Evolutionary conservation across 352 stramenopile species (phyloP).

Genomic region (Globisporangium orthogonon): DNA sequence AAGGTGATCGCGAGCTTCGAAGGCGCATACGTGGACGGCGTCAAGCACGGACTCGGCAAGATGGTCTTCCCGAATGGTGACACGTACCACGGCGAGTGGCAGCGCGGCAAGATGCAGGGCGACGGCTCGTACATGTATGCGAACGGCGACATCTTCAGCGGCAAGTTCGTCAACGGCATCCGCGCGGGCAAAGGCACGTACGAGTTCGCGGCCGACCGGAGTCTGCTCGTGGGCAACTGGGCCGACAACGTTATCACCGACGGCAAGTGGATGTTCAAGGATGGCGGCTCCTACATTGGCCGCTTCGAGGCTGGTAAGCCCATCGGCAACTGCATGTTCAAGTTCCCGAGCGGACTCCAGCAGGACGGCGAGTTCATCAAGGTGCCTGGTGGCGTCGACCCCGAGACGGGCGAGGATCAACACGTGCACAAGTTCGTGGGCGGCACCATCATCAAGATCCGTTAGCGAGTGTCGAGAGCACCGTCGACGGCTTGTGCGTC

Average conservation of each 20-base stretch:
- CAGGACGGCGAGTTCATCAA: slow-evolving; percentile 86
- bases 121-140: slow-evolving; percentile 90
- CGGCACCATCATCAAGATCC: slow-evolving; percentile 61
- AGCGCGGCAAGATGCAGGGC: slow-evolving; percentile 77
- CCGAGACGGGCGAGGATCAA: slow-evolving; percentile 50
- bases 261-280: slow-evolving; percentile 90
- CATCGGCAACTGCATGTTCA: slow-evolving; percentile 84
- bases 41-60: slow-evolving; percentile 84
- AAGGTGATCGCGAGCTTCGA: slow-evolving; percentile 79
- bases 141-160: slow-evolving; percentile 90
- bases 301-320: slow-evolving; percentile 83
- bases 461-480: slow-evolving; percentile 16
- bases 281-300: slow-evolving; percentile 75
- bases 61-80: slow-evolving; percentile 91
- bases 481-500: neutral
- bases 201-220: slow-evolving; percentile 81
- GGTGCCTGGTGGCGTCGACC: slow-evolving; percentile 9
- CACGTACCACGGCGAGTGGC: slow-evolving; percentile 88
- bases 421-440: slow-evolving; percentile 63
- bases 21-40: slow-evolving; percentile 81
- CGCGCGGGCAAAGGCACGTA: slow-evolving; percentile 87
- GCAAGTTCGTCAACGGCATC: slow-evolving; percentile 72
- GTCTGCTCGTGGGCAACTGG: slow-evolving; percentile 84
- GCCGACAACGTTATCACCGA: slow-evolving; percentile 79
- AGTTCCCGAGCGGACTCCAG: slow-evolving; percentile 81